These are phyloP conservation scores for Silene latifolia DNA, from an alignment of 148 eudicot genomes.

Conservation along the genomic window DNA sequence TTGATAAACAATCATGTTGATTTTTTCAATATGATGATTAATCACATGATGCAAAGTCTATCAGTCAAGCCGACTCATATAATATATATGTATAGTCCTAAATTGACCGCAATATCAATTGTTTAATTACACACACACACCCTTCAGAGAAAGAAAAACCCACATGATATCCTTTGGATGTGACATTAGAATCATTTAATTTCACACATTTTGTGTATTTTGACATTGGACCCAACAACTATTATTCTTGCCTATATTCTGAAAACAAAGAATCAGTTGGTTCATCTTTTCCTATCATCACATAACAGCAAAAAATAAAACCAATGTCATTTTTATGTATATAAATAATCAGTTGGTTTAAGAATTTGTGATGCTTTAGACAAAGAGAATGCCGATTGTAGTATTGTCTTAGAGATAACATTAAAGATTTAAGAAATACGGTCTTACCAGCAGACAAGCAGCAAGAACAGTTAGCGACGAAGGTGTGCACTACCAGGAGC, in stretches of 20 bases:
- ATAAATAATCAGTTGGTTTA: neutral
- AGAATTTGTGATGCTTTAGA: neutral
- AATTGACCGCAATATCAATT: neutral
- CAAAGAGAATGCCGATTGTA: neutral
- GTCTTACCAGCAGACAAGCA: too few relatives aligned
- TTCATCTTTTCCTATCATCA: neutral
- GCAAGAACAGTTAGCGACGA: too few relatives aligned
- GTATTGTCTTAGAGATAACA: too few relatives aligned
- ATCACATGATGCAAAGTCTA: slow-evolving; percentile 3
- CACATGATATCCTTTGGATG: neutral
- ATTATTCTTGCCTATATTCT: neutral
- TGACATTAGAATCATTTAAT: neutral
- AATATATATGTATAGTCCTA: neutral
- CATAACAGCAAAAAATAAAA: neutral
- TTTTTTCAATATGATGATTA: neutral
- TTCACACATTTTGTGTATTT: neutral
- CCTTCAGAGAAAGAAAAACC: too few relatives aligned
- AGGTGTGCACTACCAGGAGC: too few relatives aligned
- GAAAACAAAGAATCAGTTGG: neutral
- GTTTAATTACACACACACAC: neutral
- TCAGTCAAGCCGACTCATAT: neutral
- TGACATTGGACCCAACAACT: neutral
- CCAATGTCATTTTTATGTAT: neutral
- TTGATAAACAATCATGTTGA: neutral
- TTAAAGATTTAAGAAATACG: too few relatives aligned